phyloP scores from a whole-genome alignment of 2,329 filamentous ascomycete species.

The Verticillium alfalfae region DNA sequence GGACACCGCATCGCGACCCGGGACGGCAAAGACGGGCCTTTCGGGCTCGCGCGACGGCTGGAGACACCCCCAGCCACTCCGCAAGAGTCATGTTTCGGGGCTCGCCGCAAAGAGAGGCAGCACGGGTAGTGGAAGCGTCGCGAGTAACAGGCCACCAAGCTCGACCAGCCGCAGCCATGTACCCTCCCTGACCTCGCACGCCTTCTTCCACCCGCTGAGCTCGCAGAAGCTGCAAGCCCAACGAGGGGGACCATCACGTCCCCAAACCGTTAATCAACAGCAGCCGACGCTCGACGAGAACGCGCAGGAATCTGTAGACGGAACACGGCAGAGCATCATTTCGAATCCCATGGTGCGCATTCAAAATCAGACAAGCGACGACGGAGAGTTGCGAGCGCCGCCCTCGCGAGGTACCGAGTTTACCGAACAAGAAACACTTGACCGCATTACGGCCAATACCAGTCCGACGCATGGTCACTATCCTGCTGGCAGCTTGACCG shows the following conservation, averaged over 20 bases:
- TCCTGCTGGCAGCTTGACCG: constrained; percentile 58
- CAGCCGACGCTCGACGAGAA: constrained; percentile 28
- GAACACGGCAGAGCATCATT: constrained; percentile 53
- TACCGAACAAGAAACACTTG: constrained; percentile 67
- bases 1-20: constrained; percentile 45
- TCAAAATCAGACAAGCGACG: constrained; percentile 18
- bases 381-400: constrained; percentile 53
- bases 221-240: constrained; percentile 92
- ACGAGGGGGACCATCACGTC: constrained; percentile 55
- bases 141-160: constrained; percentile 40
- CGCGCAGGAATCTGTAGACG: constrained; percentile 29
- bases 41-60: constrained; percentile 9
- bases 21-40: constrained; percentile 46
- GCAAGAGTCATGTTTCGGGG: constrained; percentile 39
- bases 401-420: constrained; percentile 75
- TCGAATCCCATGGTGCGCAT: constrained; percentile 39
- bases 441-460: constrained; percentile 67
- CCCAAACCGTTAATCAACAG: constrained; percentile 32
- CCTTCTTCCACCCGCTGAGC: constrained; percentile 95
- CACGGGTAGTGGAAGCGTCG: constrained; percentile 28
- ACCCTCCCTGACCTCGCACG: constrained; percentile 79
- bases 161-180: constrained; percentile 80
- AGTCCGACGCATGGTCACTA: constrained; percentile 61
- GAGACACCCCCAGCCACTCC: constrained; percentile 46
- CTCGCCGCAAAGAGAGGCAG: constrained; percentile 39